Base-by-base conservation (phyloP, 352 stramenopile genomes). In the Phytophthora rubi region DNA sequence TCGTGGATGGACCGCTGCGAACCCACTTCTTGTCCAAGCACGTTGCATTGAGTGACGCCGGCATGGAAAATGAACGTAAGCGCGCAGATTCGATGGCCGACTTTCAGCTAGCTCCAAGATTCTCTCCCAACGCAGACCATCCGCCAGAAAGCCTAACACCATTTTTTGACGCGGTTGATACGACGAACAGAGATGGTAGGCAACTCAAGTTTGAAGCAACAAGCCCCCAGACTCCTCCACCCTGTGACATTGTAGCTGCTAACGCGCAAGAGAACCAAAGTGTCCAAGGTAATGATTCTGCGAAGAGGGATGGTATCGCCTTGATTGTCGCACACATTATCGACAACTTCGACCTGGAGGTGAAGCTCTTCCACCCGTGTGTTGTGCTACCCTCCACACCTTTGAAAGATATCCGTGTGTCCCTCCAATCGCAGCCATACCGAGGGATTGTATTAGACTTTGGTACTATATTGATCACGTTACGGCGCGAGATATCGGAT, bases 121-220 rank as follows among this genome's bases (percentile, higher is more conserved):
- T 58, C n/a, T 70, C 68, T 60, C 72, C 65, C 18, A 47, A 18
- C 32, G 32, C n/a, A 30, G 60, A 74, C 21, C 55, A 47, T 28
- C 62, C 52, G 2, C 63, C 62, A 37, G 67, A 77, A 53, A 70
- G 45, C 48, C 70, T 69, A 32, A 91, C 85, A 12, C 83, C 83
- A 28, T 92, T 91, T 63, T 92, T 92, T 54, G 85, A 92, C 68
- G 81, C 85, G 33, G 59, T 90, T 10, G 80, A 90, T 65, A 62
- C 64, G 8, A 76, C 64, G 26, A 84, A 72, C 47, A 69, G 44
- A 56, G 39, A 64, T 18, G 39, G 45, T 28, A 73, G 58, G 15
- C 67, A 77, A 53, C 55, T 71, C 21, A 73, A 74, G 8, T 37
- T 62, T 39, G 60, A 73, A 55, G 30, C 10, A 26, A 33, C 53